Conservation (phyloP, 2,329 filamentous ascomycete species). For the Alternaria panax region DNA sequence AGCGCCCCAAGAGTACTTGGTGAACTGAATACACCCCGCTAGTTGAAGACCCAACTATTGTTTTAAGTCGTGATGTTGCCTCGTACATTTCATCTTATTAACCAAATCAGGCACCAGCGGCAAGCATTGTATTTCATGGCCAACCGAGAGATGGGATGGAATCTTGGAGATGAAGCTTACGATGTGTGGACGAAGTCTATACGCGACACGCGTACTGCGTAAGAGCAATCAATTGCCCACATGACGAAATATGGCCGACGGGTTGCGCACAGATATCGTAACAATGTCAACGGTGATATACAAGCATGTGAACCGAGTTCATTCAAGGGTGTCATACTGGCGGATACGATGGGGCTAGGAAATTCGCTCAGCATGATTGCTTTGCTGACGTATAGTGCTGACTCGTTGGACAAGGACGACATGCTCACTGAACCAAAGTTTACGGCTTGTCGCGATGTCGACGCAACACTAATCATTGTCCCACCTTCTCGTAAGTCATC, state of each 20-base stretch:
- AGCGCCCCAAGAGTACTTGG: neutral
- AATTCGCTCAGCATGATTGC: slow-evolving; percentile 28
- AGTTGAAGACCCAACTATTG: neutral
- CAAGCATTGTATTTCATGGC: neutral
- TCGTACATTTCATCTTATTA: neutral
- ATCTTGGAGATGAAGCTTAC: neutral
- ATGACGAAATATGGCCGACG: neutral
- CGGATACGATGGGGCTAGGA: slow-evolving; percentile 26
- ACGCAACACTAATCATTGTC: neutral
- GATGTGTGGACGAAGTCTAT: neutral
- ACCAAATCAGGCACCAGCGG: neutral
- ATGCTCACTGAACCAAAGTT: neutral
- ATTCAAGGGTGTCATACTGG: slow-evolving; percentile 16
- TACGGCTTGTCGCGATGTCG: neutral
- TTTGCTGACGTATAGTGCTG: slow-evolving; percentile 5
- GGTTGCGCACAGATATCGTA: neutral
- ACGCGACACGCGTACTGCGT: neutral
- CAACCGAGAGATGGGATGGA: neutral
- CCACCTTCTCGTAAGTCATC: neutral
- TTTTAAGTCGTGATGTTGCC: neutral
- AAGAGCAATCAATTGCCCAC: neutral
- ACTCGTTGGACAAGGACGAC: fast-evolving
- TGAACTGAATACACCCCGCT: neutral
- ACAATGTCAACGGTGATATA: neutral
- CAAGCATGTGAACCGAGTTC: neutral